Percentiles rank a stretch among this genome's conserved stretches.
These are phyloP conservation scores for Coemansia sp. DNA, from an alignment of 192 early-diverging fungal species.

Conservation along the genomic window DNA sequence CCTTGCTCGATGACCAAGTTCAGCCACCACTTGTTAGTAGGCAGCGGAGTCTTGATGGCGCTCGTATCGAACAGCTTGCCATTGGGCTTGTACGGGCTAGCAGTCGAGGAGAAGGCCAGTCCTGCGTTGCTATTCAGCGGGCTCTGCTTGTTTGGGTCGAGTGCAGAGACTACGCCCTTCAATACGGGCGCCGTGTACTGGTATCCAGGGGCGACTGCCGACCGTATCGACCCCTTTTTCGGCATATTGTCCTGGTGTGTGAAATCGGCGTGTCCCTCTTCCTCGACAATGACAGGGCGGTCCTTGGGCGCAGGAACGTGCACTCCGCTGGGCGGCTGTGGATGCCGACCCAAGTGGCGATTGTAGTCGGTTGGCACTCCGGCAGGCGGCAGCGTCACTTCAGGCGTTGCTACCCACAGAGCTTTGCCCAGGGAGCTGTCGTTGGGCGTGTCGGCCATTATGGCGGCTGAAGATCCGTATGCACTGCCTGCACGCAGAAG, in stretches of 20 bases:
- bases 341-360: constrained; percentile 9
- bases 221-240: not conserved
- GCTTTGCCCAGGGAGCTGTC: constrained; percentile 2
- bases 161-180: constrained; percentile 28
- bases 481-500: not conserved
- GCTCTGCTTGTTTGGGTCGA: constrained; percentile 41
- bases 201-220: constrained; percentile 20
- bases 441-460: not conserved
- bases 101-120: constrained; percentile 8
- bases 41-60: constrained; percentile 19
- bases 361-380: constrained; percentile 20
- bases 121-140: constrained; percentile 19
- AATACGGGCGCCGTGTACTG: constrained; percentile 16
- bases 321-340: constrained; percentile 46
- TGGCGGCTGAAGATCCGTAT: constrained; percentile 5
- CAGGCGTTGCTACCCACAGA: constrained; percentile 41
- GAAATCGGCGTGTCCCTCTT: constrained; percentile 29
- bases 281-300: constrained; percentile 10
- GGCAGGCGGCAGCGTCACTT: constrained; percentile 15
- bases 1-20: constrained; percentile 51
- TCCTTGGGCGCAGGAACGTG: constrained; percentile 37
- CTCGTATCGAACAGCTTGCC: constrained; percentile 24
- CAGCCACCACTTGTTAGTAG: constrained; percentile 55
- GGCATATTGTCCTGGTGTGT: constrained; percentile 5
- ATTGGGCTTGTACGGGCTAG: constrained; percentile 32